Conservation (phyloP, 2,329 filamentous ascomycete species). For the Penicillium concentricum region DNA sequence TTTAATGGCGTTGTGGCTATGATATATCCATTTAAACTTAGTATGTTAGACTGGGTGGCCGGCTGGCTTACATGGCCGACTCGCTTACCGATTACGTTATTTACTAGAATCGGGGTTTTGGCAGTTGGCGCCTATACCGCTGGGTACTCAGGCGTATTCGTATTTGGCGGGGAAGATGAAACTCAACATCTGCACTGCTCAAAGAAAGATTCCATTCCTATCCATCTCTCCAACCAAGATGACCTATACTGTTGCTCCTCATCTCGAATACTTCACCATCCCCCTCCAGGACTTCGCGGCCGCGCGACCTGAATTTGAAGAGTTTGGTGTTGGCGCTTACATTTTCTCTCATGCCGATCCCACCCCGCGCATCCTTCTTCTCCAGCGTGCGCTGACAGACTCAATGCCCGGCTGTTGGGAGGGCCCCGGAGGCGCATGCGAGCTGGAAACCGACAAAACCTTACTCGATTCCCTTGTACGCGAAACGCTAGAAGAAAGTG, state of each 20-base stretch:
- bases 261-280: conserved; percentile 30
- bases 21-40: too few relatives aligned
- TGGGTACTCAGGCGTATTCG: neutral
- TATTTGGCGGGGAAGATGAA: neutral
- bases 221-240: conserved; percentile 5
- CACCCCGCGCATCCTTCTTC: conserved; percentile 39
- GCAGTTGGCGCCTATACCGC: too few relatives aligned
- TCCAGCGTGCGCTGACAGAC: conserved; percentile 46
- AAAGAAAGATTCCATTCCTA: neutral
- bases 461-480: conserved; percentile 51
- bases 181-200: neutral
- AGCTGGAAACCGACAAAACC: conserved; percentile 44
- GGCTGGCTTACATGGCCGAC: too few relatives aligned
- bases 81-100: too few relatives aligned
- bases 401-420: conserved; percentile 48
- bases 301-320: conserved; percentile 28
- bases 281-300: conserved; percentile 28
- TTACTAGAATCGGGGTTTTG: too few relatives aligned
- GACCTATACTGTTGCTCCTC: conserved; percentile 28
- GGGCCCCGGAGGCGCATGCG: conserved; percentile 52
- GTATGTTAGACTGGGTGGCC: too few relatives aligned
- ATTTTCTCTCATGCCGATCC: conserved; percentile 26
- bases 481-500: conserved; percentile 54
- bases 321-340: conserved; percentile 30
- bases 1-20: too few relatives aligned